Base-by-base conservation (phyloP, 2,329 filamentous ascomycete species). In the Calonectria crousiana region DNA sequence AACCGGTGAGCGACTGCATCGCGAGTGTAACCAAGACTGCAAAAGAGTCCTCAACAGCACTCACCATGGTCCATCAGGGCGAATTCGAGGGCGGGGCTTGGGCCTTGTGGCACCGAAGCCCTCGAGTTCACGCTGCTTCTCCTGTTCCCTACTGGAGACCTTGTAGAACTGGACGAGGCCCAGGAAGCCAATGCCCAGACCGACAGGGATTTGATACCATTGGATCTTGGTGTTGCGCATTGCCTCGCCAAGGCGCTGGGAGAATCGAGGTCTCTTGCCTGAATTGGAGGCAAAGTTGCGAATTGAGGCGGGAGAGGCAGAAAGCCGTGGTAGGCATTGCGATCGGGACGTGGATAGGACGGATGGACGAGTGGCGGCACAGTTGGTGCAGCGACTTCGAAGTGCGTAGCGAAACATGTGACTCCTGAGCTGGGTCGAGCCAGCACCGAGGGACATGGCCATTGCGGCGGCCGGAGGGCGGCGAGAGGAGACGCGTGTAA, bases 171-270 rank as follows among this genome's bases (percentile, higher is more conserved):
- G 95, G 66, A 96, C 89, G 67, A 94, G 88, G 30, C 95, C 96
- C 11, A 98, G 89, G 81, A 98, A 95, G 72, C 91, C 95, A 80
- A 98, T 93, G 74, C 96, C 96, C 28, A 98, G 89, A 32, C 93
- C 95, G 70, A 98, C 91, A 28, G 96, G 96, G 78, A 98, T 98
- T 60, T 94, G 95, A 84, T 95, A 95, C 96, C 96, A 98, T 87
- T 94, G 92, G 75, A 97, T 89, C 84, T 88, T 91, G 76, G 86
- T 88, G 78, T 88, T 88, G 75, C 85, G 86, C 67, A 89, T 83
- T 52, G 89, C 88, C 73, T 86, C 86, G 32, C 88, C 85, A 71
- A 91, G 84, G 34, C 88, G 87, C 64, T 89, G 87, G 36, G 89
- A 87, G 83, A 91, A 90, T 72, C 86, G 86, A 47, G 86, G 88